Evolutionary conservation across 2,329 filamentous ascomycete species (phyloP).

Genomic region (Aspergillus nomiae): DNA sequence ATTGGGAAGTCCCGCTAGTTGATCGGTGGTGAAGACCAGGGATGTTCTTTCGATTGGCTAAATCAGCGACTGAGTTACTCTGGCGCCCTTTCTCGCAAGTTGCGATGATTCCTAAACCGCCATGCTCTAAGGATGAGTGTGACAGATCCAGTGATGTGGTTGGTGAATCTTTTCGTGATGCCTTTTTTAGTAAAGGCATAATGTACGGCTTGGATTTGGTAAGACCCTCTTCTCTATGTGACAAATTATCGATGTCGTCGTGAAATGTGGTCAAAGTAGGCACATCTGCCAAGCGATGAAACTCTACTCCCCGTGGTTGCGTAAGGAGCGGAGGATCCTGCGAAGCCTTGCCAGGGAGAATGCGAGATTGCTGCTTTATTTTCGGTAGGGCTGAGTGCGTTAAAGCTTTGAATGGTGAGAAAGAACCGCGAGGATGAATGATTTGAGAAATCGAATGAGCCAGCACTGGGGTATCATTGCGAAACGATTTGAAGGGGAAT

Average conservation of each 20-base stretch:
- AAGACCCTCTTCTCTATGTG: slow-evolving; percentile 21
- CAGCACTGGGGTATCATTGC: slow-evolving; percentile 10
- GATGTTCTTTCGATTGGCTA: slow-evolving; percentile 41
- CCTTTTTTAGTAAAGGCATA: slow-evolving; percentile 59
- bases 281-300: not conserved
- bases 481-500: not conserved
- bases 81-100: slow-evolving; percentile 33
- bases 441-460: slow-evolving; percentile 5
- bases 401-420: not conserved
- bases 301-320: not conserved
- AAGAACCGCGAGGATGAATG: not conserved
- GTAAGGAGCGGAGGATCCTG: not conserved
- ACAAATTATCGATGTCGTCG: slow-evolving; percentile 20
- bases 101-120: slow-evolving; percentile 57
- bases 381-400: not conserved
- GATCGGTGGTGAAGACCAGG: slow-evolving; percentile 53
- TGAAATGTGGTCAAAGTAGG: slow-evolving; percentile 14
- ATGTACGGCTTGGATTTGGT: slow-evolving; percentile 46
- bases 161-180: slow-evolving; percentile 51
- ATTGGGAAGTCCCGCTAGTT: slow-evolving; percentile 57
- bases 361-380: not conserved
- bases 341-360: not conserved
- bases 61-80: slow-evolving; percentile 42
- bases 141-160: slow-evolving; percentile 56
- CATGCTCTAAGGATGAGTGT: slow-evolving; percentile 57